phyloP scores from a whole-genome alignment of 2,329 filamentous ascomycete species.

The Colletotrichum sp. region DNA sequence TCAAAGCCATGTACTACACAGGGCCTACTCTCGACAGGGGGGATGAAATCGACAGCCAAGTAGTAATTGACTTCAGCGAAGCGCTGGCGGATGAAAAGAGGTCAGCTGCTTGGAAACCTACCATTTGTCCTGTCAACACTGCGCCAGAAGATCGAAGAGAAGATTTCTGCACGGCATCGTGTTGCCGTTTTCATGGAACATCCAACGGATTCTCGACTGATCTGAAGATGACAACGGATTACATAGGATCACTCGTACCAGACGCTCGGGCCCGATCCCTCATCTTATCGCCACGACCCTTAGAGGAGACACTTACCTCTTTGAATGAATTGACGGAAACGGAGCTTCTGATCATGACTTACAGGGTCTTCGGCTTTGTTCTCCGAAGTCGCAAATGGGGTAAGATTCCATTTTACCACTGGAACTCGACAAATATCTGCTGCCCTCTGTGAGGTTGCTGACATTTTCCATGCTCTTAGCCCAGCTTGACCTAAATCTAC shows the following conservation, averaged over 20 bases:
- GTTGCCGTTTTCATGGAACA: not conserved
- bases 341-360: not conserved
- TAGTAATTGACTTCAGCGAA: accelerated
- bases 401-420: not conserved
- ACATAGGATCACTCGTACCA: accelerated
- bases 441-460: too few species aligned
- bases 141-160: not conserved
- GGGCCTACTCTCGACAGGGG: accelerated
- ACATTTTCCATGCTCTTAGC: not conserved
- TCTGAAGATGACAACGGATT: not conserved
- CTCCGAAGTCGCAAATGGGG: not conserved
- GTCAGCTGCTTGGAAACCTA: not conserved
- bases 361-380: not conserved
- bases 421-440: too few species aligned
- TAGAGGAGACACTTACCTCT: accelerated
- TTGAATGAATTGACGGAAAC: too few species aligned
- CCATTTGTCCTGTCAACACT: accelerated
- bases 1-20: not conserved
- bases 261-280: accelerated
- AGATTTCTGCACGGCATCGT: too few species aligned
- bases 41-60: not conserved
- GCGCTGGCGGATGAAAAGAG: not conserved
- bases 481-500: not conserved
- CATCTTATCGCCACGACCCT: accelerated
- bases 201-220: not conserved